phyloP scores from a whole-genome alignment of 805 yeast genomes.

The Yarrowia sp. region DNA sequence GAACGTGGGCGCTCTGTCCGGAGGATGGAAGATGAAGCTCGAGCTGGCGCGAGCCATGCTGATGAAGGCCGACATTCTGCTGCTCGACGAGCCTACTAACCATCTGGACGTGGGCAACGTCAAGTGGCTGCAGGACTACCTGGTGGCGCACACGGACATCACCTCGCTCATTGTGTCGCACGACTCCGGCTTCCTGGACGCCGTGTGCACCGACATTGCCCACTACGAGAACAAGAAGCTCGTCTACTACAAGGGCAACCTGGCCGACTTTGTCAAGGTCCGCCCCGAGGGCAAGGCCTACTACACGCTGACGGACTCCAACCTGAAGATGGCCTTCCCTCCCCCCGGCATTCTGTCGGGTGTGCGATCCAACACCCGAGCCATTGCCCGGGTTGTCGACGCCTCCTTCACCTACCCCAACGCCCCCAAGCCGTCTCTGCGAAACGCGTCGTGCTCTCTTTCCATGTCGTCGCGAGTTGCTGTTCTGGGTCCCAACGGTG shows the following conservation, averaged over 20 bases:
- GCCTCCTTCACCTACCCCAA: constrained; percentile 92
- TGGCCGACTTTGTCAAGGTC: constrained; percentile 84
- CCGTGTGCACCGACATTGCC: constrained; percentile 93
- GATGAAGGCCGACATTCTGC: constrained; percentile 91
- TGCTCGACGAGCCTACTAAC: constrained; percentile 97
- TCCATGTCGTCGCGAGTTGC: constrained; percentile 97
- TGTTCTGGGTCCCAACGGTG: constrained; percentile 96
- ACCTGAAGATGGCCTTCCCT: constrained; percentile 96
- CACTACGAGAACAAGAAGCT: constrained; percentile 94
- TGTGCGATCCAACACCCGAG: constrained; percentile 89
- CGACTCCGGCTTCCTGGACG: constrained; percentile 94
- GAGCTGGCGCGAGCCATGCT: constrained; percentile 99
- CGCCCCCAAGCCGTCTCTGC: constrained; percentile 75
- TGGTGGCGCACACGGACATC: constrained; percentile 76
- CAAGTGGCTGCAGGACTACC: constrained; percentile 88
- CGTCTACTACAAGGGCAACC: constrained; percentile 93
- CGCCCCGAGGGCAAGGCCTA: constrained; percentile 96
- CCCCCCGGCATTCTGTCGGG: constrained; percentile 98
- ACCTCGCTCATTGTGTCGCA: constrained; percentile 96
- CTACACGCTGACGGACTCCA: constrained; percentile 88
- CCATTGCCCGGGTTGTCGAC: constrained; percentile 82
- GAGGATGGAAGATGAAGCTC: constrained; percentile 99
- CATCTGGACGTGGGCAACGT: constrained; percentile 95
- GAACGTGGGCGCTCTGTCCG: constrained; percentile 90
- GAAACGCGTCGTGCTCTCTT: constrained; percentile 80